These are phyloP conservation scores for Talaromyces verruculosus DNA, from an alignment of 2,329 filamentous ascomycete species.

Conservation along the genomic window DNA sequence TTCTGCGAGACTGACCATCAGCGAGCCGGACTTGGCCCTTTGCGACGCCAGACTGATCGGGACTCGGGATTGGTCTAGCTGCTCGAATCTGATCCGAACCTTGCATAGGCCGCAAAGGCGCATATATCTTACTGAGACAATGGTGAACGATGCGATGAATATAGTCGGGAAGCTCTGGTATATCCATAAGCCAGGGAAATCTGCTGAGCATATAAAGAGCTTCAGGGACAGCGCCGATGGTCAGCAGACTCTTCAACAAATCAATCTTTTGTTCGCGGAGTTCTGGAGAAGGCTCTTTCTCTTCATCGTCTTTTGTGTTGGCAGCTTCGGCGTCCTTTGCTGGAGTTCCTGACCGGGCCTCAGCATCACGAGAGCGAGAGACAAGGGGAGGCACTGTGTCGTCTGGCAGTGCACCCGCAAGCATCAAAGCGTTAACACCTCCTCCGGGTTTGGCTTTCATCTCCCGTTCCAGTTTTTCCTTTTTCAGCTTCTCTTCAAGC, in stretches of 20 bases:
- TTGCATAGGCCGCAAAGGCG: conserved; percentile 50
- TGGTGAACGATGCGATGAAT: conserved; percentile 84
- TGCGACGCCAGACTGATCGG: conserved; percentile 65
- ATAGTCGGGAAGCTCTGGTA: conserved; percentile 74
- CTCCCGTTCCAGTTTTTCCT: conserved; percentile 78
- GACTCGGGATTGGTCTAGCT: conserved; percentile 51
- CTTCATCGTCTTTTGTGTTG: conserved; percentile 39
- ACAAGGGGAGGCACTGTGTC: conserved; percentile 61
- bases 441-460: conserved; percentile 68
- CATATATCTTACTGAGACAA: conserved; percentile 74
- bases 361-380: conserved; percentile 51
- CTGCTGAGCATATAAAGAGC: conserved; percentile 87
- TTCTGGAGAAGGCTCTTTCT: conserved; percentile 61
- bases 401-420: conserved; percentile 82
- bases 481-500: conserved; percentile 67
- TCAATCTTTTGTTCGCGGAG: conserved; percentile 85
- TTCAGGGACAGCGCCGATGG: conserved; percentile 89
- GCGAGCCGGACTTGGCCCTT: conserved; percentile 68
- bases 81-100: conserved; percentile 47
- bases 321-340: conserved; percentile 56
- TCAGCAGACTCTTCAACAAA: conserved; percentile 79
- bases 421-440: conserved; percentile 77
- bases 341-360: conserved; percentile 52
- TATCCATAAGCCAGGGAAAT: conserved; percentile 88
- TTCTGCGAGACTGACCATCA: conserved; percentile 62